Evolutionary conservation across 163 green algal genomes (phyloP), one percentile per base, ranked within the genome.

Genomic region (Scenedesmus sp.): DNA sequence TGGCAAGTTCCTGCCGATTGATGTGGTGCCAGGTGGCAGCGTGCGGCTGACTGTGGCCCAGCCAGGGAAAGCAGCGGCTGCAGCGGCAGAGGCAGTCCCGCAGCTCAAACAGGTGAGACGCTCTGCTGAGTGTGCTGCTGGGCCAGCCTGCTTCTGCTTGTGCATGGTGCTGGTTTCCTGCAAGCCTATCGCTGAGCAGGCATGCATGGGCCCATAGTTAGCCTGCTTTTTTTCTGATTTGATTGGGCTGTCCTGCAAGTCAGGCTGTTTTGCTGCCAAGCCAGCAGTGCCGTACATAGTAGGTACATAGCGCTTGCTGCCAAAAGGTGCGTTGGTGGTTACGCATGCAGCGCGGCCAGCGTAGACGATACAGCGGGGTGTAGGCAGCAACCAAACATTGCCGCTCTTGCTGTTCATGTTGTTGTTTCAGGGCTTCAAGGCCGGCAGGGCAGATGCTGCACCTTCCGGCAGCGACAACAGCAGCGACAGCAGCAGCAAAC

Each of bases 11-110:
- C 13, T 70, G 26, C n/a, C 77, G 2, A 66, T 92, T 6, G 34
- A 87, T 34, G 88, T 82, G 16, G 64, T 26, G 59, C 60, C 77
- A n/a, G 88, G 88, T n/a, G 79, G 88, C 79, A 88, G 60, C 20
- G 77, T 81, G 23, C 77, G 77, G 5, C 77, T 92, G 60, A 82
- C 77, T n/a, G 46, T 92, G 12, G 56, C 9, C 1, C 70, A 74
- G 26, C 16, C 87, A 18, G 46, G 62, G 1, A 67, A 56, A 70
- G 60, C 84, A 67, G n/a, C 56, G 13, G 81, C 54, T 56, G 79
- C 79, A 6, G 52, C 81, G 26, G 18, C 55, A 13, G 62, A 81
- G 15, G n/a, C 60, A 59, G 56, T n/a, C 79, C n/a, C 77, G n/a
- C 77, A 60, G 77, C 77, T 59, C 23, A 84, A 79, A 1, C 88